Evolutionary conservation across 2,329 filamentous ascomycete genomes (phyloP).

Genomic region (Diaporthe citriasiana): DNA sequence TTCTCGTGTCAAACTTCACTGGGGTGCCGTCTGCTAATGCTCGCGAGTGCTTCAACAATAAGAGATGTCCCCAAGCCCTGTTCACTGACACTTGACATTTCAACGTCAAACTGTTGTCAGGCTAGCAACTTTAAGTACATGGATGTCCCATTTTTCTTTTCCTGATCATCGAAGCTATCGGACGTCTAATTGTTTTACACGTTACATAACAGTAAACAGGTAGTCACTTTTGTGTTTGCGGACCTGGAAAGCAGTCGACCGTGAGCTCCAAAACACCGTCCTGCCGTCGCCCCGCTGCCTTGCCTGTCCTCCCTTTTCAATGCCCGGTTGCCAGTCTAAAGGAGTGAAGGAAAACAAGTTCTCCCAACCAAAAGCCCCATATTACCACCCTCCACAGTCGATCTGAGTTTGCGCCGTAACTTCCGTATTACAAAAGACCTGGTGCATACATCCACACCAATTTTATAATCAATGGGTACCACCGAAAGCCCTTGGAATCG

Average conservation of each 20-base stretch:
- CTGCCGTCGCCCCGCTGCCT: conserved; percentile 15
- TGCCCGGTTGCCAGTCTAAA: conserved; percentile 36
- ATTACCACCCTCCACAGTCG: conserved; percentile 22
- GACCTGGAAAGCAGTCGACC: conserved; percentile 26
- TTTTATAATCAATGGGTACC: not conserved
- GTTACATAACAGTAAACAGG: conserved; percentile 4
- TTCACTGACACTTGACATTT: not conserved
- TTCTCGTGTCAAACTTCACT: not conserved
- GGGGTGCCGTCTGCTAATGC: too few relatives aligned
- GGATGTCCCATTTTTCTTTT: conserved; percentile 13
- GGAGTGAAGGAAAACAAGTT: conserved; percentile 33
- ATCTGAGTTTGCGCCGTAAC: conserved; percentile 29
- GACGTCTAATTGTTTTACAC: conserved; percentile 38
- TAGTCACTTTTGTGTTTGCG: conserved; percentile 36
- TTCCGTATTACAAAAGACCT: conserved; percentile 31
- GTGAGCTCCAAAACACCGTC: conserved; percentile 39
- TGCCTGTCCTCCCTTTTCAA: conserved; percentile 21
- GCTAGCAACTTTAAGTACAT: not conserved
- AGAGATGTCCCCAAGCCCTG: not conserved
- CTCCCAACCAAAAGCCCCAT: conserved; percentile 5
- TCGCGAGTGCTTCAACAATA: not conserved
- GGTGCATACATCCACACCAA: conserved; percentile 14
- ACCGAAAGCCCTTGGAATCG: conserved; percentile 1
- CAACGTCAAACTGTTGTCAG: not conserved
- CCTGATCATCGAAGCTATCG: conserved; percentile 26